Evolutionary conservation across 495 filamentous ascomycete genomes (phyloP).

Genomic region (Neurospora sp.): DNA sequence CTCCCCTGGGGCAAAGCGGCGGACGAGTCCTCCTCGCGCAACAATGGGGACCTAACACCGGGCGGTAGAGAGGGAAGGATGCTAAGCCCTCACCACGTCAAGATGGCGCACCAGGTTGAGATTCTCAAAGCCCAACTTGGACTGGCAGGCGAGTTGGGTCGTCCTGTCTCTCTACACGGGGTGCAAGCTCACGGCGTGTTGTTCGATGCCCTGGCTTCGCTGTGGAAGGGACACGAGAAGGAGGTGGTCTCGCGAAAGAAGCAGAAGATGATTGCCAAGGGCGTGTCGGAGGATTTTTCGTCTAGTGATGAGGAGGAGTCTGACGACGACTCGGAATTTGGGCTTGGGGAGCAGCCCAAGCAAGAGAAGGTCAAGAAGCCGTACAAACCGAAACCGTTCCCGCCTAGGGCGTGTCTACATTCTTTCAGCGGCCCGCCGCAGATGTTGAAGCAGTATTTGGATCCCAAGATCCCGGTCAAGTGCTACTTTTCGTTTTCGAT

Average conservation of each 20-base stretch:
- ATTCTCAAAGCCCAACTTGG: slow-evolving; percentile 74
- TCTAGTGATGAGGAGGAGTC: slow-evolving; percentile 30
- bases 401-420: slow-evolving; percentile 87
- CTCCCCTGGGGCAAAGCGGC: slow-evolving; percentile 47
- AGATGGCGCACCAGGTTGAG: slow-evolving; percentile 64
- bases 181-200: slow-evolving; percentile 83
- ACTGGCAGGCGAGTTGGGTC: slow-evolving; percentile 70
- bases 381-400: slow-evolving; percentile 49
- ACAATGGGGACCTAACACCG: slow-evolving; percentile 49
- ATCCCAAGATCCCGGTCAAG: slow-evolving; percentile 61
- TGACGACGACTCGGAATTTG: slow-evolving; percentile 9
- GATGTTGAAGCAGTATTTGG: slow-evolving; percentile 65
- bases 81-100: slow-evolving; percentile 65
- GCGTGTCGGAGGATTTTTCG: slow-evolving; percentile 36
- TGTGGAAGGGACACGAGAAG: slow-evolving; percentile 80
- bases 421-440: slow-evolving; percentile 81
- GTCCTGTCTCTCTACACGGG: slow-evolving; percentile 81
- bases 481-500: slow-evolving; percentile 86
- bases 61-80: slow-evolving; percentile 72
- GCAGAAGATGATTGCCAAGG: slow-evolving; percentile 31
- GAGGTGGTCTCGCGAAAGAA: slow-evolving; percentile 55
- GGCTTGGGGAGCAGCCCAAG: not conserved
- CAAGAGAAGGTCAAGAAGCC: slow-evolving; percentile 1
- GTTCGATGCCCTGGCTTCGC: slow-evolving; percentile 59
- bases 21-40: slow-evolving; percentile 12